Evolutionary conservation across 805 yeast species (phyloP).

Genomic region (Barnettozyma pratensis): DNA sequence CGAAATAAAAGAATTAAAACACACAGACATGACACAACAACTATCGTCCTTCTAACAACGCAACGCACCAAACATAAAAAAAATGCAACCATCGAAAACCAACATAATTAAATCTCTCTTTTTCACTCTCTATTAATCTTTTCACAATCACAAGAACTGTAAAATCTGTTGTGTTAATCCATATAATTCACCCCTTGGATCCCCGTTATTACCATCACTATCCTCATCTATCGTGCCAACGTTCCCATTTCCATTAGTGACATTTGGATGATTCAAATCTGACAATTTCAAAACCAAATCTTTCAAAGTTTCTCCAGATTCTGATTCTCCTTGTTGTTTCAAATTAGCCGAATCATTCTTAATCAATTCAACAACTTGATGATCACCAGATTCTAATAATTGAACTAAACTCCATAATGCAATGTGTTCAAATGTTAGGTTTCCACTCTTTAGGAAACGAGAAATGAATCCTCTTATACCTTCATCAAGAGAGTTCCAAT

Average conservation of each 20-base stretch:
- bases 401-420: conserved; percentile 96
- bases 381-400: conserved; percentile 80
- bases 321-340: conserved; percentile 11
- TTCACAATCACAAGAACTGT: conserved; percentile 29
- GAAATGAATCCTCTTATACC: conserved; percentile 83
- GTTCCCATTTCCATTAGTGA: neutral
- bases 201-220: conserved; percentile 36
- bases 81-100: no score
- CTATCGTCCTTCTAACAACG: no score
- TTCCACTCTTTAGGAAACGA: conserved; percentile 74
- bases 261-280: conserved; percentile 27
- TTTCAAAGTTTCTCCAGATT: conserved; percentile 46
- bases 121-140: no score
- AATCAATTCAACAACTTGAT: conserved; percentile 48
- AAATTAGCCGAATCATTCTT: conserved; percentile 23
- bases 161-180: conserved; percentile 64
- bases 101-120: no score
- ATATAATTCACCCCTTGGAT: conserved; percentile 59
- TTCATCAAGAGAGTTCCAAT: conserved; percentile 59
- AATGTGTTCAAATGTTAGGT: conserved; percentile 95
- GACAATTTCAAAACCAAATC: conserved; percentile 45
- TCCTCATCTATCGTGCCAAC: conserved; percentile 13
- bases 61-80: no score
- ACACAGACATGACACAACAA: no score
- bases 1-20: no score